Evolutionary conservation across 1,284 basidiomycete species (phyloP), one percentile per base, ranked within the genome.

Genomic region (Cerioporus squamosus): DNA sequence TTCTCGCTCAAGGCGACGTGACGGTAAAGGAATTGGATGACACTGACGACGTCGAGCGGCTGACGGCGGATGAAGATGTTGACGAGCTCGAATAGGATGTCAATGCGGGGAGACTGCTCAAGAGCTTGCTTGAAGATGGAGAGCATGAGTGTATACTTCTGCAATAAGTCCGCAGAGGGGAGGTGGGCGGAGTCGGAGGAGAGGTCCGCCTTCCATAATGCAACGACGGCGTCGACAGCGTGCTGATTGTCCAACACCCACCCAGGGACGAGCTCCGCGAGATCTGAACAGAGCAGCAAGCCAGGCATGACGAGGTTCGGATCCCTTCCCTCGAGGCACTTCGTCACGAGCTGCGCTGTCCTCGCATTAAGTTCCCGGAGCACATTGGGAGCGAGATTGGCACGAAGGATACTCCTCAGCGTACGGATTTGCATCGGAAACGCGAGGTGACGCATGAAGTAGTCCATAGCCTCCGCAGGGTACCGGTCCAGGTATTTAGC

Each of bases 401-500:
- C 91, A 51, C 89, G 85, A 23, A 97, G 77, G 57, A 96, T 90
- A 68, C 87, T 94, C 50, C 94, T 80, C 55, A 95, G 77, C 0
- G 94, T 95, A 64, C 88, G 86, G 36, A 96, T 79, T 65, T 94
- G 87, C 40, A 88, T 83, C 0, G 88, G 82, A 61, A 90, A 87
- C 46, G 87, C 81, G 22, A 99, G 77, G 66, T 93, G 86, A 23
- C 85, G 84, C 66, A 97, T 82, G 73, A 99, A 92, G 73, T 94
- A 93, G 55, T 91, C 86, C 22, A 93, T 83, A 3, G 94, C 90
- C 68, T 98, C 94, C 2, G 77, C 78, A 2, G 95, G 91, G 74
- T 98, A 99, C 23, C 94, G 86, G 74, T 98, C 88, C 24, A 99
- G 83, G 74, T 94, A 99, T 72, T 90, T 90, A 17, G 92, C 94